A percentile compares a stretch with the other conserved stretches of the same genome.
Evolutionary conservation across 257 asterid species (phyloP).

Genomic region (Solanum bulbocastanum): DNA sequence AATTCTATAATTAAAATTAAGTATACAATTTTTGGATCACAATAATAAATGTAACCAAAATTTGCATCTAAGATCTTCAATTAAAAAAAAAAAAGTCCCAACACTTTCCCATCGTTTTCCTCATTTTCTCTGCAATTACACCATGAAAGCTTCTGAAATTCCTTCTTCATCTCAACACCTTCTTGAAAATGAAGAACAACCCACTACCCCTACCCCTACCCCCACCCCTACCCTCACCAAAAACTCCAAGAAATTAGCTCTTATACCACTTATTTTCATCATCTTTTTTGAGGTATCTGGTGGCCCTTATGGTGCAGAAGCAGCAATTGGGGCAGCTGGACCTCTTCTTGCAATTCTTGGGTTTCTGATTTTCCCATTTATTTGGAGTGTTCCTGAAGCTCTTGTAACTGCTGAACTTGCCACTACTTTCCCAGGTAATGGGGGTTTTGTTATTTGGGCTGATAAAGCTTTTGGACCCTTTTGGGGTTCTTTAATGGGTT

Average conservation of each 20-base stretch:
- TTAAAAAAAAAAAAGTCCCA: neutral
- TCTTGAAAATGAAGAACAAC: constrained; percentile 12
- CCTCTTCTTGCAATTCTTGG: constrained; percentile 46
- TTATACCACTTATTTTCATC: constrained; percentile 38
- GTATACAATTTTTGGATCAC: neutral
- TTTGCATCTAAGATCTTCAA: neutral
- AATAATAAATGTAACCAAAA: neutral
- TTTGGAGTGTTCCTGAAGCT: constrained; percentile 47
- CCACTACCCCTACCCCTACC: neutral
- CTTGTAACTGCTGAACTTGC: constrained; percentile 55
- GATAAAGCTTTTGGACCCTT: constrained; percentile 51
- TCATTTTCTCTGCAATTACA: neutral
- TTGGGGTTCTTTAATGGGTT: constrained; percentile 51
- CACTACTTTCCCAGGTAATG: constrained; percentile 54
- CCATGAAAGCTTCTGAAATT: constrained; percentile 5
- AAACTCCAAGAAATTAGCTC: constrained; percentile 23
- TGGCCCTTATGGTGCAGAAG: constrained; percentile 49
- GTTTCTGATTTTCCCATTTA: constrained; percentile 35
- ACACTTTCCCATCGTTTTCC: neutral
- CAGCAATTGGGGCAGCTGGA: constrained; percentile 54
- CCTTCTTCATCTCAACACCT: constrained; percentile 3
- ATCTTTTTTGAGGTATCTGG: constrained; percentile 51
- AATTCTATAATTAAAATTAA: neutral
- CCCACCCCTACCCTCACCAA: neutral
- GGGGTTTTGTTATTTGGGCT: constrained; percentile 57